Evolutionary conservation across 495 filamentous ascomycete species (phyloP).

Genomic region (Amorphotheca resinae): DNA sequence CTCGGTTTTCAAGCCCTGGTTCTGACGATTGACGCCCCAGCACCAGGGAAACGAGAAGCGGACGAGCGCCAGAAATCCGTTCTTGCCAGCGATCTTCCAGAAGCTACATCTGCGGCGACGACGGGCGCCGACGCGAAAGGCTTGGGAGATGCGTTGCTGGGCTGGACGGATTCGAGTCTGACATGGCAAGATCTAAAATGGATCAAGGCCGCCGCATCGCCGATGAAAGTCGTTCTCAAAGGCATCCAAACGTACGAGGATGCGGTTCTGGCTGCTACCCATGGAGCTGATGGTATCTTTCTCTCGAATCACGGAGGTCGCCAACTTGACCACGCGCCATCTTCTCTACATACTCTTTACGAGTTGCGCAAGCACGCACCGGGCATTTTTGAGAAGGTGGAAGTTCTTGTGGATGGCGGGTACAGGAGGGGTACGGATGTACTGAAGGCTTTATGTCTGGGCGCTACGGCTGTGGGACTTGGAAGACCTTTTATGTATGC

Average conservation of each 20-base stretch:
- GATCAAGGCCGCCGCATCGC: constrained; percentile 31
- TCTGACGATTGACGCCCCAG: background rate
- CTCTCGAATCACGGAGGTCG: constrained; percentile 90
- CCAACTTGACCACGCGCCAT: constrained; percentile 56
- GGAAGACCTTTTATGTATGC: constrained; percentile 47
- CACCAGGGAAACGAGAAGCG: background rate
- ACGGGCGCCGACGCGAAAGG: background rate
- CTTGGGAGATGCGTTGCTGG: constrained; percentile 26
- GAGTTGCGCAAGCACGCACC: constrained; percentile 36
- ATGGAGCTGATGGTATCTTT: constrained; percentile 76
- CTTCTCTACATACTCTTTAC: constrained; percentile 31
- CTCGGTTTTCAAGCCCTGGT: background rate
- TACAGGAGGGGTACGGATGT: constrained; percentile 51
- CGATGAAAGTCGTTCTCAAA: constrained; percentile 71
- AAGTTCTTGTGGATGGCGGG: constrained; percentile 56
- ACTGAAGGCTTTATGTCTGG: constrained; percentile 53
- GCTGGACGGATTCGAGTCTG: no score
- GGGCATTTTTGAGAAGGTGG: constrained; percentile 26
- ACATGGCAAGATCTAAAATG: constrained; percentile 6
- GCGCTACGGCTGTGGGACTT: constrained; percentile 49
- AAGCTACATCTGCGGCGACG: background rate
- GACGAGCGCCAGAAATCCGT: background rate
- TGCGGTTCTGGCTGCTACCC: constrained; percentile 67
- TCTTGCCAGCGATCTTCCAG: background rate
- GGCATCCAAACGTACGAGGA: constrained; percentile 88